Percentiles rank a stretch among this genome's conserved stretches.
Evolutionary conservation across 73 alveolate species (phyloP).

Genomic region (Tetrahymena elliotti): DNA sequence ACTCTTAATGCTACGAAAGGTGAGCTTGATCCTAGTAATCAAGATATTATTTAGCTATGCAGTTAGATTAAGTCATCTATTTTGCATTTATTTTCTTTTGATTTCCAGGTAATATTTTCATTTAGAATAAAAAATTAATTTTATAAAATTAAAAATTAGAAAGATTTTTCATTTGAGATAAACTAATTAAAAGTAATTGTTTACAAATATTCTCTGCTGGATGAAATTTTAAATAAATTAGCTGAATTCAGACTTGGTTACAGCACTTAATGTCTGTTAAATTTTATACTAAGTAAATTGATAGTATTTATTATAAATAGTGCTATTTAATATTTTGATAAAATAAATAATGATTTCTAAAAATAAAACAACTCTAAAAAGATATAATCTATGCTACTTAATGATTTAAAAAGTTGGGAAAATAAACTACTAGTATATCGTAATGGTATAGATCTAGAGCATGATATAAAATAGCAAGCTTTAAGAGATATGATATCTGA

Average conservation of each 20-base stretch:
- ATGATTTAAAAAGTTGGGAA: neutral
- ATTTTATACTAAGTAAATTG: neutral
- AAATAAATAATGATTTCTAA: neutral
- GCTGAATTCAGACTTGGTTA: neutral
- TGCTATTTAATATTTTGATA: neutral
- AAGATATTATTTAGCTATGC: neutral
- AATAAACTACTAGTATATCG: neutral
- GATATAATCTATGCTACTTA: neutral
- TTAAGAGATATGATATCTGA: neutral
- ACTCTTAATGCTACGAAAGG: neutral
- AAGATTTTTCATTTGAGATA: neutral
- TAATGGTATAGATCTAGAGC: neutral
- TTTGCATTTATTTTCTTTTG: neutral
- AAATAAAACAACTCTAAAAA: neutral
- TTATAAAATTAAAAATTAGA: neutral
- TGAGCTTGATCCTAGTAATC: neutral
- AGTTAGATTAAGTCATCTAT: neutral
- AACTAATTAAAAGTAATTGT: neutral
- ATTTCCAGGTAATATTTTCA: neutral
- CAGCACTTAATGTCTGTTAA: neutral
- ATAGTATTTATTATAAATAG: neutral
- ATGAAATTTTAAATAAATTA: neutral
- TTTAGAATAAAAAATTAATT: no score
- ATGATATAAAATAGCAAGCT: neutral
- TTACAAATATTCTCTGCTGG: neutral